These are phyloP conservation scores for Helianthus annuus DNA, from an alignment of 129 eudicot genomes.

Conservation along the genomic window DNA sequence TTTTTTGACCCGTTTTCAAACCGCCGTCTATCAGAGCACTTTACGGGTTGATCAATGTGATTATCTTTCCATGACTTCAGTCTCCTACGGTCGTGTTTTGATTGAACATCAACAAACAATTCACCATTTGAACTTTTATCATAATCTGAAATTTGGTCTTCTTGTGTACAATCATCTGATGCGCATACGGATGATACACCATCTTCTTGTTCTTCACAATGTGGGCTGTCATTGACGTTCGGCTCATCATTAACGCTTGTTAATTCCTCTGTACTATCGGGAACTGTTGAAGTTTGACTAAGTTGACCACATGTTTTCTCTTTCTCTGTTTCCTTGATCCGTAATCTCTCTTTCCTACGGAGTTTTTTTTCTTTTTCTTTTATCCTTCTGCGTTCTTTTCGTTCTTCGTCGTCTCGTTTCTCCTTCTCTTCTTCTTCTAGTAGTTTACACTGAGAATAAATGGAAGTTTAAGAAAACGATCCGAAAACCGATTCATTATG, in stretches of 20 bases:
- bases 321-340: conserved; percentile 72
- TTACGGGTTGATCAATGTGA: conserved; percentile 37
- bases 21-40: conserved; percentile 55
- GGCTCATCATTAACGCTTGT: conserved; percentile 44
- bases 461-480: conserved; percentile 16
- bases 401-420: conserved; percentile 93
- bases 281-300: conserved; percentile 27
- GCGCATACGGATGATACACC: conserved; percentile 34
- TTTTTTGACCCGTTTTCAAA: conserved; percentile 46
- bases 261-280: conserved; percentile 32
- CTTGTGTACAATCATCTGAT: conserved; percentile 46
- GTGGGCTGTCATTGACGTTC: conserved; percentile 27
- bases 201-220: conserved; percentile 62
- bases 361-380: conserved; percentile 91
- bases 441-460: conserved; percentile 64
- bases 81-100: conserved; percentile 53
- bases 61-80: conserved; percentile 42
- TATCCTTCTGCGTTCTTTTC: conserved; percentile 71
- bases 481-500: background rate
- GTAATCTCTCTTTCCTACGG: conserved; percentile 83
- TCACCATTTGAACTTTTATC: conserved; percentile 46
- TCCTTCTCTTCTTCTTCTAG: conserved; percentile 99
- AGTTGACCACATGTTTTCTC: conserved; percentile 49
- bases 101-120: conserved; percentile 43
- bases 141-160: conserved; percentile 28